Conservation (phyloP, 2,329 filamentous ascomycete genomes). For the Corinectria fuckeliana region DNA sequence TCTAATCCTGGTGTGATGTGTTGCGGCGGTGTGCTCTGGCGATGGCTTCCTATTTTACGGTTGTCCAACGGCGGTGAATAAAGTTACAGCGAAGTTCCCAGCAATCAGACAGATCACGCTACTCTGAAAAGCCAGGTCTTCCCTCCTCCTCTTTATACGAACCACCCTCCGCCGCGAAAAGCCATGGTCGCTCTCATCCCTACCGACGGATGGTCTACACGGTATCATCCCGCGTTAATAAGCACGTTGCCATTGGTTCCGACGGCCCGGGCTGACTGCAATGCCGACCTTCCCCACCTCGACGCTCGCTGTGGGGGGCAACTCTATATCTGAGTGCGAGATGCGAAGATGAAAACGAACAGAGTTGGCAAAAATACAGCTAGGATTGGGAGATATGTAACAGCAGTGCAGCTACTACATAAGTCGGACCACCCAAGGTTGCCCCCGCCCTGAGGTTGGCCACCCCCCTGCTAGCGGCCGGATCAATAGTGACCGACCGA, state of each 20-base stretch:
- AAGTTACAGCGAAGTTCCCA: background rate
- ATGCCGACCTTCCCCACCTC: background rate
- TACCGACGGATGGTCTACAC: background rate
- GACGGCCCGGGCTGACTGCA: background rate
- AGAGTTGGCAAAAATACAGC: too few species aligned
- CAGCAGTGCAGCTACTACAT: too few species aligned
- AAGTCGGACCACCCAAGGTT: too few species aligned
- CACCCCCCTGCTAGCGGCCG: too few species aligned
- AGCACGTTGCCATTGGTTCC: background rate
- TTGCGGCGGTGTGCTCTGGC: background rate
- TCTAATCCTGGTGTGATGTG: background rate
- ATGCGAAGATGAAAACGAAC: too few species aligned
- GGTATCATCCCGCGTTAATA: background rate
- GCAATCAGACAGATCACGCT: background rate
- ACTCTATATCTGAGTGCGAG: background rate
- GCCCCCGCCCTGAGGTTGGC: too few species aligned
- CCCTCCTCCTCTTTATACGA: constrained; percentile 9
- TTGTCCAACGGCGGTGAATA: background rate
- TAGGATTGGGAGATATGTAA: too few species aligned
- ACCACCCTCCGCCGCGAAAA: background rate
- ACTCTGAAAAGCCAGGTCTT: background rate
- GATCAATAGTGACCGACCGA: too few species aligned
- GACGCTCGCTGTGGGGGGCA: background rate
- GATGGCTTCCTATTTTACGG: background rate
- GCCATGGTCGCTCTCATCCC: background rate